phyloP scores from a whole-genome alignment of 805 yeast species.

The Metschnikowia aberdeeniae region DNA sequence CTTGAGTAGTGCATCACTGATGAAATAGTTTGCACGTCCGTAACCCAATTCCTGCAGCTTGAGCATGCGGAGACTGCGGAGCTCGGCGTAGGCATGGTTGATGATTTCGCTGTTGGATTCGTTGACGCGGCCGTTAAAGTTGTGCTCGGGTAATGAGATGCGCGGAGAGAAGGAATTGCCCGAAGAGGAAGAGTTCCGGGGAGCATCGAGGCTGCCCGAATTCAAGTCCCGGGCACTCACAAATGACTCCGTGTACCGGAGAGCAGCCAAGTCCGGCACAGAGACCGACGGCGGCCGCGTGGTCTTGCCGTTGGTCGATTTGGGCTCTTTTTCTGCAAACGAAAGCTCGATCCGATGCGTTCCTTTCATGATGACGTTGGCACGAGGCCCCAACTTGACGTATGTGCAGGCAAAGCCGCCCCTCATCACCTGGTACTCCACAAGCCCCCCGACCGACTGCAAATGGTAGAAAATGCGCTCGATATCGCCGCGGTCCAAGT shows the following conservation, averaged over 20 bases:
- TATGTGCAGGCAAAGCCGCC: conserved; percentile 80
- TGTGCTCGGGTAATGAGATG: conserved; percentile 20
- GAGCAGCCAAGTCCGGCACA: conserved; percentile 11
- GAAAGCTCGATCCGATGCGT: conserved; percentile 46
- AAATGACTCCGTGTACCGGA: conserved; percentile 23
- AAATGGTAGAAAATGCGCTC: conserved; percentile 82
- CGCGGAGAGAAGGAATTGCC: conserved; percentile 12
- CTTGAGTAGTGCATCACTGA: conserved; percentile 36
- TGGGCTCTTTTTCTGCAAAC: conserved; percentile 33
- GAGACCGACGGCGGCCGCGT: conserved; percentile 3
- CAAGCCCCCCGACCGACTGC: conserved; percentile 58
- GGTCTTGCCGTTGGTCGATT: not conserved
- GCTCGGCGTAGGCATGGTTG: conserved; percentile 28
- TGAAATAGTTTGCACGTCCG: conserved; percentile 19
- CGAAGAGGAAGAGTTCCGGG: too few species aligned
- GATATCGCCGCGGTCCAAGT: conserved; percentile 59
- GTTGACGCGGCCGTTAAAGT: conserved; percentile 14
- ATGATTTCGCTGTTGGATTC: conserved; percentile 20
- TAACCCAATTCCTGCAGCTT: conserved; percentile 40
- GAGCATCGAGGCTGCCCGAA: not conserved
- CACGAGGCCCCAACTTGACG: conserved; percentile 57
- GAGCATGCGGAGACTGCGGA: conserved; percentile 41
- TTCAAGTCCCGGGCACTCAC: conserved; percentile 22
- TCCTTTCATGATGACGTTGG: conserved; percentile 45
- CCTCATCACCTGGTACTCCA: conserved; percentile 69